Evolutionary conservation across 2,329 filamentous ascomycete genomes (phyloP).

Genomic region (Phialemoniopsis sp.): DNA sequence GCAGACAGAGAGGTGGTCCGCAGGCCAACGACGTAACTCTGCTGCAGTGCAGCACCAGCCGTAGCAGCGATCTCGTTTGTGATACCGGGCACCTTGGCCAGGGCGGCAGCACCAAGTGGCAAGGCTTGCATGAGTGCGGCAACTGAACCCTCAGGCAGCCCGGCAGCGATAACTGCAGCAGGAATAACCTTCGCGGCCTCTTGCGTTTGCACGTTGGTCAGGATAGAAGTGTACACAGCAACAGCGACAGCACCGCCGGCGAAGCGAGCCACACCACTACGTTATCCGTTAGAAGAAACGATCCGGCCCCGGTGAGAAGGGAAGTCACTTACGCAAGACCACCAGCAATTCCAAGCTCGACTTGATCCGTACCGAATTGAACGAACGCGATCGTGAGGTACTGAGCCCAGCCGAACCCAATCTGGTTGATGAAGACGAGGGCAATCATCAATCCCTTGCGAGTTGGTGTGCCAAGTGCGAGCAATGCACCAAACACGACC

Average conservation of each 20-base stretch:
- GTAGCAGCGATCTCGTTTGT: slow-evolving; percentile 18
- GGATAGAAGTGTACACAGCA: slow-evolving; percentile 34
- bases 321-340: slow-evolving; percentile 25
- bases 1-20: slow-evolving; percentile 21
- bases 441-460: slow-evolving; percentile 41
- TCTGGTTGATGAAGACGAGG: slow-evolving; percentile 38
- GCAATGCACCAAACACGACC: slow-evolving; percentile 39
- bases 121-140: slow-evolving; percentile 21
- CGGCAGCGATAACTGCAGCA: slow-evolving; percentile 25
- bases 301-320: not conserved
- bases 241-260: slow-evolving; percentile 35
- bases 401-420: slow-evolving; percentile 41
- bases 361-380: slow-evolving; percentile 44
- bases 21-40: slow-evolving; percentile 22
- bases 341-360: slow-evolving; percentile 38
- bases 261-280: slow-evolving; percentile 33
- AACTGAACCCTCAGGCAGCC: slow-evolving; percentile 22
- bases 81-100: slow-evolving; percentile 19
- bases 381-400: slow-evolving; percentile 43
- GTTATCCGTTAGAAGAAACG: not conserved
- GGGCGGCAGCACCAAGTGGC: slow-evolving; percentile 14
- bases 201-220: slow-evolving; percentile 27
- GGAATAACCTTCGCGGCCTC: slow-evolving; percentile 25
- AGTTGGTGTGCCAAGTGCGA: slow-evolving; percentile 35
- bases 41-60: slow-evolving; percentile 20